Evolutionary conservation across 768 basidiomycete species (phyloP).

Genomic region (Inosperma sp.): DNA sequence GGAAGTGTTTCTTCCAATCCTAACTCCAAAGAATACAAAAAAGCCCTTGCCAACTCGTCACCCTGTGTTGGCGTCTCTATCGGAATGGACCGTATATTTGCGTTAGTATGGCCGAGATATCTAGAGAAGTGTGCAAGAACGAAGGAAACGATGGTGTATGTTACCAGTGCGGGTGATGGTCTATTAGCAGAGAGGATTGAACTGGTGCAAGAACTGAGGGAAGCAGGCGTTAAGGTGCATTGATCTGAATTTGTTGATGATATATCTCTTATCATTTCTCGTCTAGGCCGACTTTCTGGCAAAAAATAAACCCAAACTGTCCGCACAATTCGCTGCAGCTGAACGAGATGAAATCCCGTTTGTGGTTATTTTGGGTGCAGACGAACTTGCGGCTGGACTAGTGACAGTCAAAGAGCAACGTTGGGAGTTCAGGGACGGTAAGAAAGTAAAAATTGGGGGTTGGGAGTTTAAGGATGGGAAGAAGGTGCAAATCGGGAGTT

Average conservation of each 20-base stretch:
- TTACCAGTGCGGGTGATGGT: slow-evolving; percentile 88
- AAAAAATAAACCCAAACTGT: slow-evolving; percentile 87
- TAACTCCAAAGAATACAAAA: slow-evolving; percentile 47
- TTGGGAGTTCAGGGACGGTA: slow-evolving; percentile 71
- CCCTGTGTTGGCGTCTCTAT: slow-evolving; percentile 93
- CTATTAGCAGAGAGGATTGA: slow-evolving; percentile 78
- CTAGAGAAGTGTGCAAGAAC: slow-evolving; percentile 71
- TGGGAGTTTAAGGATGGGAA: slow-evolving; percentile 65
- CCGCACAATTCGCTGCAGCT: slow-evolving; percentile 81
- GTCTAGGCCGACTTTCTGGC: slow-evolving; percentile 84
- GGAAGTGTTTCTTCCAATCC: slow-evolving; percentile 49
- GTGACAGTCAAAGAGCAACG: slow-evolving; percentile 91
- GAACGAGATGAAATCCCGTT: slow-evolving; percentile 93
- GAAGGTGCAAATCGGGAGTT: slow-evolving; percentile 58
- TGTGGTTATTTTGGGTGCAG: slow-evolving; percentile 84
- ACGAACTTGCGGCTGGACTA: slow-evolving; percentile 78
- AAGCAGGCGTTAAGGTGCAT: slow-evolving; percentile 81
- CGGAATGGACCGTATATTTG: slow-evolving; percentile 91
- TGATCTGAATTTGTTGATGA: not conserved
- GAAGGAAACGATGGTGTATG: slow-evolving; percentile 91
- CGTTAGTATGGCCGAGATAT: slow-evolving; percentile 86
- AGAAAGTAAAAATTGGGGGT: slow-evolving; percentile 61
- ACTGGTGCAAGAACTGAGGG: slow-evolving; percentile 76
- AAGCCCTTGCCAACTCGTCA: slow-evolving; percentile 41
- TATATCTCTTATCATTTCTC: not conserved